These are phyloP conservation scores for Amyloporia xantha DNA, from an alignment of 768 basidiomycete species.

Conservation along the genomic window DNA sequence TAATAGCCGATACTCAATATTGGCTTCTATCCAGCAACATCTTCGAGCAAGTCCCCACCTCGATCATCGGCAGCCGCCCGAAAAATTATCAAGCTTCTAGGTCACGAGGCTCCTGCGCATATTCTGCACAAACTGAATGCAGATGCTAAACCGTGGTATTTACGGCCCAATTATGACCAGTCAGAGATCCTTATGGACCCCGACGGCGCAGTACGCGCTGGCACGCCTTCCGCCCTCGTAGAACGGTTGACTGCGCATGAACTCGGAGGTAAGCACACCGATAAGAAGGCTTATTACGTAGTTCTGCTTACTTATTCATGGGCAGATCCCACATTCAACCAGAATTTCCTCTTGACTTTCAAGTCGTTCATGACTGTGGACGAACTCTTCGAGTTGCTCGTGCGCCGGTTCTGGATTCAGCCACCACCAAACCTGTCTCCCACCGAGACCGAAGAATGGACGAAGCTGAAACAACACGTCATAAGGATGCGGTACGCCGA, in stretches of 20 bases:
- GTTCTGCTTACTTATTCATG: not conserved
- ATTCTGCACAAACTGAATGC: conserved; percentile 36
- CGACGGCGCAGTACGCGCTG: conserved; percentile 80
- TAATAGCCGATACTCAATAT: not conserved
- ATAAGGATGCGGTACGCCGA: conserved; percentile 74
- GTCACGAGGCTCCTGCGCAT: conserved; percentile 44
- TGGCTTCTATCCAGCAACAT: not conserved
- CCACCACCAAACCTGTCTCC: conserved; percentile 61
- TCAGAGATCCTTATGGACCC: conserved; percentile 81
- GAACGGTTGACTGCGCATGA: conserved; percentile 91
- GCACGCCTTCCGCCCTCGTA: conserved; percentile 79
- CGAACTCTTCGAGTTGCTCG: conserved; percentile 76
- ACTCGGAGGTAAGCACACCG: conserved; percentile 60
- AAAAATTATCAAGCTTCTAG: conserved; percentile 67
- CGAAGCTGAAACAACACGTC: conserved; percentile 75
- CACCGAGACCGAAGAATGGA: conserved; percentile 72
- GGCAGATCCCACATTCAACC: conserved; percentile 71
- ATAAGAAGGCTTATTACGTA: too few species aligned
- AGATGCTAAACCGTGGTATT: conserved; percentile 68
- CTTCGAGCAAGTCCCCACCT: conserved; percentile 21
- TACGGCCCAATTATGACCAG: conserved; percentile 72
- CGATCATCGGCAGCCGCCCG: conserved; percentile 28
- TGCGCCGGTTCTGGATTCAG: conserved; percentile 71
- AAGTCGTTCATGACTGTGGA: conserved; percentile 86
- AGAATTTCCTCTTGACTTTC: conserved; percentile 93